A percentile compares a stretch with the other conserved stretches of the same genome.
Conservation (phyloP, 495 filamentous ascomycete genomes). For the Neurospora sp. region DNA sequence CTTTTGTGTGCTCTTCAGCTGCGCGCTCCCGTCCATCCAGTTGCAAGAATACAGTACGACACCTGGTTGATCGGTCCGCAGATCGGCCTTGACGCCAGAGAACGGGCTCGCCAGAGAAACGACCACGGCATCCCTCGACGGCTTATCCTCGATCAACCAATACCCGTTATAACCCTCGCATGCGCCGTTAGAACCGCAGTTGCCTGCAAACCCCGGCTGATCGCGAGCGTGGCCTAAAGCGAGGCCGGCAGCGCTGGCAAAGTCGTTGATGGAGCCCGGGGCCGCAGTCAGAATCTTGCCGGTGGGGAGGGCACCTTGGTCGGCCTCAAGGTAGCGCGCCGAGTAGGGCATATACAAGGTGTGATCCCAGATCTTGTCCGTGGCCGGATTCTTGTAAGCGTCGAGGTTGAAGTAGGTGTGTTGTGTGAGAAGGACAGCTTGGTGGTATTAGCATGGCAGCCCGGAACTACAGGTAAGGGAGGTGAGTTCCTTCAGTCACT, state of each 20-base stretch:
- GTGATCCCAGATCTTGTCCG: slow-evolving; percentile 58
- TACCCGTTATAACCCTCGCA: slow-evolving; percentile 78
- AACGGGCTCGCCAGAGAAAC: slow-evolving; percentile 46
- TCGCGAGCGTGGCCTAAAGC: slow-evolving; percentile 55
- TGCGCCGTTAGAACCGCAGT: slow-evolving; percentile 52
- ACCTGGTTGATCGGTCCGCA: slow-evolving; percentile 59
- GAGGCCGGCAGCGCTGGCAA: slow-evolving; percentile 48
- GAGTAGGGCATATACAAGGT: slow-evolving; percentile 63
- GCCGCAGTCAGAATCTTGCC: slow-evolving; percentile 54
- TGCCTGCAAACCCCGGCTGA: slow-evolving; percentile 45
- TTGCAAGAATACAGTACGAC: slow-evolving; percentile 65
- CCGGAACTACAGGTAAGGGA: neutral
- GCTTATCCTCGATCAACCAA: slow-evolving; percentile 56
- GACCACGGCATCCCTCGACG: slow-evolving; percentile 45
- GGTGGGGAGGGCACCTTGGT: slow-evolving; percentile 63
- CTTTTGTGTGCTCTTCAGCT: slow-evolving; percentile 54
- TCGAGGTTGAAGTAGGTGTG: slow-evolving; percentile 87
- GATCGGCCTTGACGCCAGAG: slow-evolving; percentile 59
- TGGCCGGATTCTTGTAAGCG: slow-evolving; percentile 52
- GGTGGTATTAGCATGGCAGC: slow-evolving; percentile 32
- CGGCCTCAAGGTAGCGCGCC: slow-evolving; percentile 54
- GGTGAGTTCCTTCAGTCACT: slow-evolving; percentile 4
- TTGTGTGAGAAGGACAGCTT: slow-evolving; percentile 61
- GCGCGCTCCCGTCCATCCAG: slow-evolving; percentile 53
- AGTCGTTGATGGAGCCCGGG: slow-evolving; percentile 56